A percentile compares a stretch with the other conserved stretches of the same genome.
These are phyloP conservation scores for Botrytis medusae DNA, from an alignment of 2,329 filamentous ascomycete genomes.

Conservation along the genomic window DNA sequence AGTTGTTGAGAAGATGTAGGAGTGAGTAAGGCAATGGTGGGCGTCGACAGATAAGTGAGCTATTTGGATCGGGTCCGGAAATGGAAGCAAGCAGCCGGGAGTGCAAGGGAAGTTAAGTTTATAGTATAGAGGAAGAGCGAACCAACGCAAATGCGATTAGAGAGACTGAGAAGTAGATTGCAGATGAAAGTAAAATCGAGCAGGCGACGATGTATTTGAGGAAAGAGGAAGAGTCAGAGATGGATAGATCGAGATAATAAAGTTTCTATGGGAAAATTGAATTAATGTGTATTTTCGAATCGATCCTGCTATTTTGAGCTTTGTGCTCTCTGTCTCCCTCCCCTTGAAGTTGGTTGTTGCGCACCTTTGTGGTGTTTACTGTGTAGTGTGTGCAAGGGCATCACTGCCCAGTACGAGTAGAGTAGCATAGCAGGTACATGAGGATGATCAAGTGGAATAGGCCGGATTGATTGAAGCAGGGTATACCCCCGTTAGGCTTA, in stretches of 20 bases:
- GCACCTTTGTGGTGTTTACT: not conserved
- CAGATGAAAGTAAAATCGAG: not conserved
- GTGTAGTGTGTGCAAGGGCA: too few species aligned
- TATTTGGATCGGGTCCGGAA: slow-evolving; percentile 18
- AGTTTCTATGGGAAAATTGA: not conserved
- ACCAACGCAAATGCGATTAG: not conserved
- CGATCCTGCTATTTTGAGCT: not conserved
- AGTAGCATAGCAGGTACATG: not conserved
- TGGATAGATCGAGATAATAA: not conserved
- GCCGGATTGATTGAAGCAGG: not conserved
- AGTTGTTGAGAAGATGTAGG: slow-evolving; percentile 31
- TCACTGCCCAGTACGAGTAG: too few species aligned
- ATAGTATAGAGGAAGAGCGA: not conserved
- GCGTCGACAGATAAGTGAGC: slow-evolving; percentile 12
- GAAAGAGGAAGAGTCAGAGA: slow-evolving; percentile 5
- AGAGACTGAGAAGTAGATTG: not conserved
- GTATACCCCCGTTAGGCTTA: not conserved
- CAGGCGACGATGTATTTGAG: not conserved
- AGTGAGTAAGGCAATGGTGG: slow-evolving; percentile 27
- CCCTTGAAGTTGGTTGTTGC: not conserved
- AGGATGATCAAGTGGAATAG: not conserved
- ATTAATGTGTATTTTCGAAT: not conserved
- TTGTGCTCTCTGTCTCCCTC: not conserved
- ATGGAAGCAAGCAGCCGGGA: not conserved
- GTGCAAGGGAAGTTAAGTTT: not conserved